Evolutionary conservation across 768 basidiomycete genomes (phyloP).

Genomic region (Trichaptum fuscoviolaceum): DNA sequence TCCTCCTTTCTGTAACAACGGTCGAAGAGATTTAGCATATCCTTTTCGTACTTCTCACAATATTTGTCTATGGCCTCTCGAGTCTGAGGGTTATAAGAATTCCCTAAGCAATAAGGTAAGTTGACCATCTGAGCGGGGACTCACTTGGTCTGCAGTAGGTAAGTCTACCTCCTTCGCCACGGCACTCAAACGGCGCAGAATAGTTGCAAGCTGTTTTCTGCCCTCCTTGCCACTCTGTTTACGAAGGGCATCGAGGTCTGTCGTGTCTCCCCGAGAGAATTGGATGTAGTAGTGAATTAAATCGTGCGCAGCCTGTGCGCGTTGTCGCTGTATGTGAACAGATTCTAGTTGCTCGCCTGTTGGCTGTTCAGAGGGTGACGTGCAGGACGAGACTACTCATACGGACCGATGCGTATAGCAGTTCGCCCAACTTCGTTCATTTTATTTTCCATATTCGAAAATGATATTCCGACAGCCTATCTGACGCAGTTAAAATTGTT

Average conservation of each 20-base stretch:
- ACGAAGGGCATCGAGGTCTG: conserved; percentile 65
- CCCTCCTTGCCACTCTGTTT: conserved; percentile 86
- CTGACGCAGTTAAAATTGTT: conserved; percentile 8
- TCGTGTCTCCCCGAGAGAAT: conserved; percentile 77
- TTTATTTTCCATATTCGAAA: conserved; percentile 82
- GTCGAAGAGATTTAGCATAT: conserved; percentile 95
- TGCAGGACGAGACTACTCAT: not conserved
- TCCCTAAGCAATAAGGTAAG: not conserved
- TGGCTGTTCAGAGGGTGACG: conserved; percentile 8
- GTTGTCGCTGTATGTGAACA: conserved; percentile 84
- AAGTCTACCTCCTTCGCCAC: conserved; percentile 93
- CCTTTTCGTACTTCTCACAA: conserved; percentile 98
- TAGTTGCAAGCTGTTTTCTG: conserved; percentile 79
- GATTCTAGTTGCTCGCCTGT: conserved; percentile 94
- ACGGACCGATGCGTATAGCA: conserved; percentile 85
- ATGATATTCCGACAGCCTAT: conserved; percentile 84
- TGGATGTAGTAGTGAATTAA: conserved; percentile 93
- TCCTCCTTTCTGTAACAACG: conserved; percentile 94
- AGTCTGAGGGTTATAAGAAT: conserved; percentile 43
- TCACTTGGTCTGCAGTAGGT: conserved; percentile 73
- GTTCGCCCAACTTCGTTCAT: conserved; percentile 93
- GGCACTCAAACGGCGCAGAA: conserved; percentile 77
- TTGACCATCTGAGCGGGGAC: conserved; percentile 8
- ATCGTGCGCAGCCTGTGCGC: conserved; percentile 92
- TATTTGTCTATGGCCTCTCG: conserved; percentile 92